phyloP scores from a whole-genome alignment of 2,329 filamentous ascomycete genomes.

The Cryphonectria nitschkei region DNA sequence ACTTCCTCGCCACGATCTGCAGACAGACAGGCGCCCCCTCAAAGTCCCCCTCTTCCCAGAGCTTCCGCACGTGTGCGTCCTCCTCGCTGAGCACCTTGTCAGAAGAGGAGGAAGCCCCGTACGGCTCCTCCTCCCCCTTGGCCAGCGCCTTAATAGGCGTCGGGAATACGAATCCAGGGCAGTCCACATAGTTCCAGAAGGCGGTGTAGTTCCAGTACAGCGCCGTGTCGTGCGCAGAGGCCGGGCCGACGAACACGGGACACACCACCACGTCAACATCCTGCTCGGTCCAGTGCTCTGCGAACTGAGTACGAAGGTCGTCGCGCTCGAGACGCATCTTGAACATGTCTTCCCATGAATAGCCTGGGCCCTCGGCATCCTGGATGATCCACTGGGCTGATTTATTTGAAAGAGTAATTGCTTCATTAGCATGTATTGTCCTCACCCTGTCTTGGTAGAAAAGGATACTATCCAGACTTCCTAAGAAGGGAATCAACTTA shows the following conservation, averaged over 20 bases:
- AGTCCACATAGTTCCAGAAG: conserved; percentile 44
- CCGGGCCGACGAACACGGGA: conserved; percentile 43
- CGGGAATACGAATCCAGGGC: conserved; percentile 41
- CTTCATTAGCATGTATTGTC: neutral
- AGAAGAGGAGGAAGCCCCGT: conserved; percentile 11
- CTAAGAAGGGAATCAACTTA: neutral
- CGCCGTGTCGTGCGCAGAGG: conserved; percentile 42
- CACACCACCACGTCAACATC: conserved; percentile 44
- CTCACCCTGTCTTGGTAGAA: too few species aligned
- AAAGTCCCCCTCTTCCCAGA: conserved; percentile 41
- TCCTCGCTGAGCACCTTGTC: conserved; percentile 37
- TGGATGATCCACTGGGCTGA: conserved; percentile 41
- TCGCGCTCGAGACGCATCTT: conserved; percentile 37
- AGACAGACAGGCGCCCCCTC: conserved; percentile 39
- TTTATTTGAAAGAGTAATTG: too few species aligned
- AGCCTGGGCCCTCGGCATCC: conserved; percentile 36
- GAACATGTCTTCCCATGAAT: conserved; percentile 34
- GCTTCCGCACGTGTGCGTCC: conserved; percentile 36
- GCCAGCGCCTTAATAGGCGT: conserved; percentile 38
- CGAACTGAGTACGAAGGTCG: conserved; percentile 39
- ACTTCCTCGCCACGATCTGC: conserved; percentile 41
- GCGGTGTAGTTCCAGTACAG: conserved; percentile 44
- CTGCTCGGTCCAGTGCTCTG: conserved; percentile 40
- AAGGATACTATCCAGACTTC: too few species aligned
- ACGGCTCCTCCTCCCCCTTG: conserved; percentile 37